phyloP scores from a whole-genome alignment of 2,329 filamentous ascomycete species.

The Xylaria sp. region DNA sequence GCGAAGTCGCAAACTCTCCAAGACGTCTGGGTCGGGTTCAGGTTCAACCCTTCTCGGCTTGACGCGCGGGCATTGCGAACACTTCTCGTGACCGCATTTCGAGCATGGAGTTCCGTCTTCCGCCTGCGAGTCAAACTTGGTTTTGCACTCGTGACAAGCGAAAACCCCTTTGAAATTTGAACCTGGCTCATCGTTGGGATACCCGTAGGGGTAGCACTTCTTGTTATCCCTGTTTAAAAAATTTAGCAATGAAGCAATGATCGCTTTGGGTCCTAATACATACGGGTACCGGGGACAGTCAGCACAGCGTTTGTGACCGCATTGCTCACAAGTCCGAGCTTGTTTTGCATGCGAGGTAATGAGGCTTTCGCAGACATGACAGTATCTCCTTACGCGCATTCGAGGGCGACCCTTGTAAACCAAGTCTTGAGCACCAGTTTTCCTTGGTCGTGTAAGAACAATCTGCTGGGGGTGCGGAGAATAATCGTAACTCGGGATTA shows the following conservation, averaged over 20 bases:
- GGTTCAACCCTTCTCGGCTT: constrained; percentile 70
- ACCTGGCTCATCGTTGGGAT: constrained; percentile 73
- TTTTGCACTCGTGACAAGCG: constrained; percentile 72
- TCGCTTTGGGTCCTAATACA: constrained; percentile 52
- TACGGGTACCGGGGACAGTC: constrained; percentile 85
- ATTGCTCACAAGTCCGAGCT: constrained; percentile 68
- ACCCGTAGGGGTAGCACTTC: constrained; percentile 75
- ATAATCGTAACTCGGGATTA: constrained; percentile 63
- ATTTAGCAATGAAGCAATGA: constrained; percentile 31
- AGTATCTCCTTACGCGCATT: constrained; percentile 79
- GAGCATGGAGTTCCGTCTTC: constrained; percentile 66
- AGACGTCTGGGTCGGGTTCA: constrained; percentile 69
- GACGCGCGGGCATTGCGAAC: constrained; percentile 67
- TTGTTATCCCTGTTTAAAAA: constrained; percentile 66
- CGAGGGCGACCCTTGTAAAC: constrained; percentile 74
- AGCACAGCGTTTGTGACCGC: constrained; percentile 79
- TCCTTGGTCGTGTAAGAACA: constrained; percentile 71
- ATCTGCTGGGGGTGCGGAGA: constrained; percentile 62
- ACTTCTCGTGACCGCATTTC: constrained; percentile 70
- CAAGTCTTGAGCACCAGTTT: constrained; percentile 75
- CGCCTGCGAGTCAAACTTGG: constrained; percentile 63
- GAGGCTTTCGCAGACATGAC: constrained; percentile 76
- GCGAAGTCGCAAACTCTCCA: constrained; percentile 64
- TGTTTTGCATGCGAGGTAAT: constrained; percentile 68
- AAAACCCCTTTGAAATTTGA: constrained; percentile 63